Evolutionary conservation across 768 basidiomycete species (phyloP).

Genomic region (Leucocoprinus leucothites): DNA sequence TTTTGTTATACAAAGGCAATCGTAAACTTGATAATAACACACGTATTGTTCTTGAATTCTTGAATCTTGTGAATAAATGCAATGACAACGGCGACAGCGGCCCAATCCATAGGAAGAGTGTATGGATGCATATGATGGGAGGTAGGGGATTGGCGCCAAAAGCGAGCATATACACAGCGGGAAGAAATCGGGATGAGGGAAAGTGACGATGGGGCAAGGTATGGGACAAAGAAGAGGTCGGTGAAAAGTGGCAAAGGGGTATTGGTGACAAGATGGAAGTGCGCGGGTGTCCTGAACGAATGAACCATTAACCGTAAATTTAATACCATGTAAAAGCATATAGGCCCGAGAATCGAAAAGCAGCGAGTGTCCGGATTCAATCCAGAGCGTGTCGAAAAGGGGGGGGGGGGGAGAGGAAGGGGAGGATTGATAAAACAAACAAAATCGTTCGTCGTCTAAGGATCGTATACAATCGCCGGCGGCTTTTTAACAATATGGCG

Average conservation of each 20-base stretch:
- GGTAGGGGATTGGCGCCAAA: neutral
- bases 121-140: neutral
- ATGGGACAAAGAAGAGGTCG: neutral
- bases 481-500: constrained; percentile 4
- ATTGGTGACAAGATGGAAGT: neutral
- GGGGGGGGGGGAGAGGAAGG: neutral
- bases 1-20: constrained; percentile 6
- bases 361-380: constrained; percentile 10
- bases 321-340: constrained; percentile 7
- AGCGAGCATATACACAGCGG: constrained; percentile 1
- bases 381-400: constrained; percentile 6
- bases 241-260: neutral
- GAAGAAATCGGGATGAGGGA: neutral
- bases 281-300: constrained; percentile 13
- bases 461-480: constrained; percentile 7
- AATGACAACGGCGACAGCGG: neutral
- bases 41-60: neutral
- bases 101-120: no score
- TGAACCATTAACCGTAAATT: constrained; percentile 10
- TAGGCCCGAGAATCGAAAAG: constrained; percentile 11
- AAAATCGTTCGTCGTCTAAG: constrained; percentile 11
- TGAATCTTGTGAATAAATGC: constrained; percentile 9
- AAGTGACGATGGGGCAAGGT: neutral
- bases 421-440: constrained; percentile 8
- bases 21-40: constrained; percentile 6